Evolutionary conservation across 2,329 filamentous ascomycete genomes (phyloP).

Genomic region (Penicillium sp.): DNA sequence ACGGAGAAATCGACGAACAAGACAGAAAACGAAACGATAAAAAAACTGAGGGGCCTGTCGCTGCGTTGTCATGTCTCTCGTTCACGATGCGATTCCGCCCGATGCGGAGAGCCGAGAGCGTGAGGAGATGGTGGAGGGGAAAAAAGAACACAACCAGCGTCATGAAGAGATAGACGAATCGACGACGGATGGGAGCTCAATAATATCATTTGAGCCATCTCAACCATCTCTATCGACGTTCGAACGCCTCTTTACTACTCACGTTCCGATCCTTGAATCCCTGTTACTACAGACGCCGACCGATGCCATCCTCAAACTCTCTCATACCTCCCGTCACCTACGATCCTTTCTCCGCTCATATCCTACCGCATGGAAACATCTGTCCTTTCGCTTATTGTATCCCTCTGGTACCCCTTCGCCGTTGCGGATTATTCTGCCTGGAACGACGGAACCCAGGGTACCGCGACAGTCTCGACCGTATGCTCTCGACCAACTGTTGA

Average conservation of each 20-base stretch:
- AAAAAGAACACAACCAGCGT: slow-evolving; percentile 18
- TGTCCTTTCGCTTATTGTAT: slow-evolving; percentile 61
- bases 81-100: slow-evolving; percentile 19
- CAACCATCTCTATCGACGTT: slow-evolving; percentile 51
- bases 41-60: not conserved
- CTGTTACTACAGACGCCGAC: slow-evolving; percentile 63
- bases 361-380: slow-evolving; percentile 64
- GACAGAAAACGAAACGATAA: slow-evolving; percentile 1
- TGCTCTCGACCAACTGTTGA: slow-evolving; percentile 62
- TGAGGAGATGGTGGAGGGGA: slow-evolving; percentile 19
- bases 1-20: slow-evolving; percentile 10
- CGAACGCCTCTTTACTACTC: slow-evolving; percentile 60
- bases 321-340: slow-evolving; percentile 62
- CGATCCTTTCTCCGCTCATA: slow-evolving; percentile 60
- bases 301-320: slow-evolving; percentile 60
- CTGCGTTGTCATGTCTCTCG: slow-evolving; percentile 20
- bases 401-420: slow-evolving; percentile 42
- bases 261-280: slow-evolving; percentile 63
- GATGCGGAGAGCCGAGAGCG: slow-evolving; percentile 14
- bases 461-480: slow-evolving; percentile 61
- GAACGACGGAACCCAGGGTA: slow-evolving; percentile 36
- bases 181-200: slow-evolving; percentile 24
- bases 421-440: slow-evolving; percentile 40
- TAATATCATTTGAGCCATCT: slow-evolving; percentile 24
- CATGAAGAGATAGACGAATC: slow-evolving; percentile 32